Evolutionary conservation across 106 monocot genomes (phyloP).

Genomic region (Acorus gramineus): DNA sequence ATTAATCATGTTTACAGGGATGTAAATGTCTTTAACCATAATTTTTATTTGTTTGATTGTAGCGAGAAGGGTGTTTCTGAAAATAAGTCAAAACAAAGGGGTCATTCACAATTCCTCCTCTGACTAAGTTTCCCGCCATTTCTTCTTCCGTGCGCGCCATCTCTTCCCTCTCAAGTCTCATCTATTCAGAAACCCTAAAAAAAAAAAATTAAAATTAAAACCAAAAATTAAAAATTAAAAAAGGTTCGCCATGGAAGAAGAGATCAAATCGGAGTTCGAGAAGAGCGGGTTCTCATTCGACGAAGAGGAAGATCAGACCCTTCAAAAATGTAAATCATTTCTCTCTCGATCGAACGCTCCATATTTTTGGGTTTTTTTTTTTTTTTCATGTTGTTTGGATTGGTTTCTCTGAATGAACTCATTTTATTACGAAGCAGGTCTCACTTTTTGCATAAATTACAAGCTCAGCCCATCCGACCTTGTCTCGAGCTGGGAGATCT

Average conservation of each 20-base stretch:
- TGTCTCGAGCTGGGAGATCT: constrained; percentile 84
- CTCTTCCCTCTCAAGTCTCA: constrained; percentile 1
- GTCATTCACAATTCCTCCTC: too few species aligned
- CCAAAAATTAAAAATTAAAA: too few species aligned
- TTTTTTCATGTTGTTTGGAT: background rate
- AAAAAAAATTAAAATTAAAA: too few species aligned
- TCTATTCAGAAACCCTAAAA: background rate
- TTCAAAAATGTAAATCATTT: constrained; percentile 48
- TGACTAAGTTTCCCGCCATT: background rate
- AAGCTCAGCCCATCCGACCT: constrained; percentile 66
- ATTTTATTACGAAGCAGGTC: constrained; percentile 17
- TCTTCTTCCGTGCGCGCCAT: background rate
- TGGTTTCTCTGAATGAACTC: too few species aligned
- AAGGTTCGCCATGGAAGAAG: constrained; percentile 47
- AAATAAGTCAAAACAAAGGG: too few species aligned
- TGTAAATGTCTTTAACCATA: too few species aligned
- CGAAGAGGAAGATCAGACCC: constrained; percentile 35
- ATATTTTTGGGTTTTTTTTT: background rate
- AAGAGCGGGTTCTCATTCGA: constrained; percentile 65
- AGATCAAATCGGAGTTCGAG: constrained; percentile 85
- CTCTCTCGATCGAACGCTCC: background rate
- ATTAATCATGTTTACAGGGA: too few species aligned
- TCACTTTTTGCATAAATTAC: constrained; percentile 71
- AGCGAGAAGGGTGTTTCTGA: too few species aligned
- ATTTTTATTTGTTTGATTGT: too few species aligned